phyloP scores from a whole-genome alignment of 495 filamentous ascomycete genomes.

The Copromyces sp. region DNA sequence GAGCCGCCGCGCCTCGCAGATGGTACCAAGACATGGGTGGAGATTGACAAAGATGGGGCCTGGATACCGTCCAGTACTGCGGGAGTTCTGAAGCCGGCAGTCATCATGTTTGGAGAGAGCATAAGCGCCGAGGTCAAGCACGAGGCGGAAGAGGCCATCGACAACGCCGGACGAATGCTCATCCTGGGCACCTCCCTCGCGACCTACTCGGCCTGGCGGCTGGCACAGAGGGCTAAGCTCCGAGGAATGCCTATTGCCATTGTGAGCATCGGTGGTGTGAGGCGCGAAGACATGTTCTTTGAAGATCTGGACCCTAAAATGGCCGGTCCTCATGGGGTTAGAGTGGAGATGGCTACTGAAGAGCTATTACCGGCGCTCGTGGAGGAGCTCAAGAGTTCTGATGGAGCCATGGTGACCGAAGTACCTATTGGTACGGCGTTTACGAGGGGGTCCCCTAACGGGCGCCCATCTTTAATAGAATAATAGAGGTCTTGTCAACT shows the following conservation, averaged over 20 bases:
- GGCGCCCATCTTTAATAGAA: neutral
- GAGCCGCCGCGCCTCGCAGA: constrained; percentile 51
- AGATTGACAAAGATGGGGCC: constrained; percentile 73
- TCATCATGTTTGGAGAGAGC: constrained; percentile 93
- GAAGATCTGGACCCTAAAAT: constrained; percentile 37
- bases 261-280: constrained; percentile 72
- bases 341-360: constrained; percentile 45
- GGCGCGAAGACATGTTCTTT: constrained; percentile 67
- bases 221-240: constrained; percentile 74
- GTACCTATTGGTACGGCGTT: neutral
- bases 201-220: constrained; percentile 87
- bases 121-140: constrained; percentile 56
- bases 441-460: neutral
- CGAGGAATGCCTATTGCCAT: constrained; percentile 76
- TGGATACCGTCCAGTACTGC: constrained; percentile 59
- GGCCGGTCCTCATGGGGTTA: constrained; percentile 35
- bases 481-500: neutral
- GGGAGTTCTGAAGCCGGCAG: constrained; percentile 81
- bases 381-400: constrained; percentile 18
- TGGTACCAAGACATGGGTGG: constrained; percentile 46
- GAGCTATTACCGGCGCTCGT: constrained; percentile 45
- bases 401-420: neutral
- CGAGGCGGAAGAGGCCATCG: constrained; percentile 71
- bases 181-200: constrained; percentile 83
- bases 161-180: constrained; percentile 61